Base-by-base conservation (phyloP, 768 basidiomycete species). In the Cystoderma amianthinum region DNA sequence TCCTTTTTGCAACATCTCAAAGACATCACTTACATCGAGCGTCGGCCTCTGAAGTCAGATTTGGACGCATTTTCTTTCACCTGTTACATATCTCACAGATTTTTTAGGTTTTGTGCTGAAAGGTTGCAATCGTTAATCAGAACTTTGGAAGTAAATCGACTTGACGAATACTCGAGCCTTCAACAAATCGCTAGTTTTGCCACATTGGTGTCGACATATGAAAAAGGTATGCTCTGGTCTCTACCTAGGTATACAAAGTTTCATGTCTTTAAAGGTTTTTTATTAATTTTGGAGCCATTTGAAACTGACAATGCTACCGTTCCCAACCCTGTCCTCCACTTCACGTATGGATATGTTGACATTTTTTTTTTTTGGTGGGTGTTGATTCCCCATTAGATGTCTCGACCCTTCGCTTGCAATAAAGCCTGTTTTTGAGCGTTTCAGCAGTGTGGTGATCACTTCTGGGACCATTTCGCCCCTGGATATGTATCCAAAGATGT, bases 401-500 rank as follows among this genome's bases (percentile, higher is more conserved):
- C 80, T 99, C 46, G 96, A 99, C 59, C 96, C 96, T 2, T 91
- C 95, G 0, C 76, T 99, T 23, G 96, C 96, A 6, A 99, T 99
- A 53, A 89, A 91, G 52, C 96, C 96, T 0, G 88, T 99, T 13
- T 97, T 99, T 57, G 96, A 99, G 56, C 86, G 93, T 21, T 99
- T 98, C 59, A 94, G 90, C 58, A 91, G 87, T 46, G 96, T 99
- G 16, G 92, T 99, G 48, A 99, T 99, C 59, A 99, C 96, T 0
- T 97, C 93, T 3, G 96, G 96, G 52, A 99, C 96, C 9, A 92
- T 99, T 52, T 97, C 94, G 1, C 96, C 96, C 2, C 64, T 99
- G 44, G 96, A 99, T 63, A 99, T 99, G 96, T 99, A 99, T 61
- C 96, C 96, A 10, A 99, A 98, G 65, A 99, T 99, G 89, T 72